Percentiles rank a stretch among this genome's conserved stretches.
Conservation (phyloP, 495 filamentous ascomycete genomes). For the Oidiodendron maius region DNA sequence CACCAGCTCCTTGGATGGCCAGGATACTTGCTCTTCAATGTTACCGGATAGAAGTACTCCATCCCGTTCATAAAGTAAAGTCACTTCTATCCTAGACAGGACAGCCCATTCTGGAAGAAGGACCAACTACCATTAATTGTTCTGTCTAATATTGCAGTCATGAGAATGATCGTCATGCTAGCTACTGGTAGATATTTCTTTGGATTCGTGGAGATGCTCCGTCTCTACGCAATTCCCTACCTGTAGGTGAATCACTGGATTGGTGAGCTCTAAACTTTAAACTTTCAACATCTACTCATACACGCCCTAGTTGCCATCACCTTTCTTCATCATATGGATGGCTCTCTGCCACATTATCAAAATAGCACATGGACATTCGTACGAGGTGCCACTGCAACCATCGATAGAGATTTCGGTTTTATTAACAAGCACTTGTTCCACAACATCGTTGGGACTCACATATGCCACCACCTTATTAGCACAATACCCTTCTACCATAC, state of each 20-base stretch:
- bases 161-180: conserved; percentile 31
- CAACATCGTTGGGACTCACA: conserved; percentile 64
- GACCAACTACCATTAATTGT: conserved; percentile 47
- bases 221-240: conserved; percentile 47
- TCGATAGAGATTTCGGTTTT: conserved; percentile 64
- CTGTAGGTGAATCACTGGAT: conserved; percentile 58
- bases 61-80: conserved; percentile 47
- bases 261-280: conserved; percentile 25
- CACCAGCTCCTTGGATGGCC: conserved; percentile 53
- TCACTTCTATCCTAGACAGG: conserved; percentile 45
- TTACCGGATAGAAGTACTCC: no score
- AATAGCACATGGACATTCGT: conserved; percentile 57
- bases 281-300: background rate
- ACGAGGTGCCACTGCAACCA: conserved; percentile 58
- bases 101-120: conserved; percentile 48
- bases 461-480: conserved; percentile 59
- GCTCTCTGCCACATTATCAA: conserved; percentile 56
- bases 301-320: conserved; percentile 47
- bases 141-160: conserved; percentile 53
- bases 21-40: conserved; percentile 45
- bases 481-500: conserved; percentile 67
- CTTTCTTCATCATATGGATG: conserved; percentile 66
- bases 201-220: conserved; percentile 38
- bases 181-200: conserved; percentile 34
- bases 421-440: conserved; percentile 62